Evolutionary conservation across 208 protist genomes (phyloP), one percentile per base, ranked within the genome.

Genomic region (Leishmania tropica): DNA sequence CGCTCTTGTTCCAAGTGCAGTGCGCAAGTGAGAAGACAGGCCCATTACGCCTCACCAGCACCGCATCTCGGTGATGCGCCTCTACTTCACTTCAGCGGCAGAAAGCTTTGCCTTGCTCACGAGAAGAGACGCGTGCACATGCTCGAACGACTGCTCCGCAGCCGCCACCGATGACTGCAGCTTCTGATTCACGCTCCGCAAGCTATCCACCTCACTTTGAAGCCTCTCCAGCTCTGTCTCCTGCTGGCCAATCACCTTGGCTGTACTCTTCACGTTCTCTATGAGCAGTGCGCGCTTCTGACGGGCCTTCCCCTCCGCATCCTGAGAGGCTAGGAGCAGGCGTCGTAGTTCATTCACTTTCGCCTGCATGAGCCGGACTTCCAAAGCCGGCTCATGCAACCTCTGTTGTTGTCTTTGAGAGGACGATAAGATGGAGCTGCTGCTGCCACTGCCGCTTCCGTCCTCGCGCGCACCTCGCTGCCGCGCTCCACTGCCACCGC

Each of bases 91-190:
- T 15, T 0, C 35, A 19, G 37, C 47, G 58, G 42, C 35, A 54
- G 54, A n/a, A 47, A 76, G 47, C 45, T 87, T 84, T 17, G 74
- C 84, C 35, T 88, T 88, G 31, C 74, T 75, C 21, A 78, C 76
- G 15, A 97, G 77, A 47, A 97, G 78, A 21, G 90, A 92, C 62
- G 92, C 93, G 79, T 97, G 93, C 47, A 91, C 92, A 53, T 91
- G 85, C 87, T 94, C 90, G 76, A 95, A 97, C 11, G 92, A 91
- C 79, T 93, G 88, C 65, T 95, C 92, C 24, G 88, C 73, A 24
- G 88, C 86, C 24, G 88, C 87, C 24, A 89, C 76, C 21, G 91
- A 89, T 58, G 85, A 75, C 8, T 79, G 83, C 71, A 97, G 80
- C 17, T 73, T 60, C 64, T 56, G 76, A 76, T 92, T 87, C 51